Evolutionary conservation across 176 grass and related monocot genomes (phyloP), one percentile per base, ranked within the genome.

Genomic region (Rhipidocladum racemiflorum): DNA sequence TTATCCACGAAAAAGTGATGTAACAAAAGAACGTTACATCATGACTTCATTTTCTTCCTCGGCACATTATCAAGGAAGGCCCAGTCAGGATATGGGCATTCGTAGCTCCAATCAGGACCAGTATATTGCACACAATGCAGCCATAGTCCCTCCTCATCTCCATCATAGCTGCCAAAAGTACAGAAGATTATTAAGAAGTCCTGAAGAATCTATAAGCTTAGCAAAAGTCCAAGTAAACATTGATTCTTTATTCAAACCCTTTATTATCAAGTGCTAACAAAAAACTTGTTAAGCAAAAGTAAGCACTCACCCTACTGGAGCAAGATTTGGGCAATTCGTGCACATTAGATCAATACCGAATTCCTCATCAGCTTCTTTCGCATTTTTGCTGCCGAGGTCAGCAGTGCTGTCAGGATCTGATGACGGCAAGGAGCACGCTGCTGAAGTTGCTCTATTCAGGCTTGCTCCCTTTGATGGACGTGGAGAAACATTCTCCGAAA

Each of bases 31-130:
- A 76, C 46, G 25, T 1, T 82, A 49, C 7, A 77, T 88, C 81
- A 91, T 57, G 71, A 50, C 32, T 81, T 88, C 65, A 78, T 42
- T 70, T 85, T 81, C 76, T 77, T 89, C 6, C 46, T 65, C n/a
- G 83, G 57, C 10, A 78, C 50, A 17, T 46, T 81, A 9, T 85
- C 81, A 45, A 92, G 84, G 69, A 9, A 70, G 1, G 85, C 85
- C 96, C 96, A 98, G n/a, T 89, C 89, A 71, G 96, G 96, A 80
- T 83, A 91, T 45, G 91, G 96, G 68, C 92, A 98, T 78, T 93
- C 84, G 5, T 95, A 98, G 40, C 88, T 83, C 96, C 96, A 98
- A 83, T 90, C 96, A 61, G 96, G 92, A 32, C 96, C 92, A 5
- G 90, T 90, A 77, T 97, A 98, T 34, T 85, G 69, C 70, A 87